These are phyloP conservation scores for Condylostoma magnum DNA, from an alignment of 169 alveolate species.

Conservation along the genomic window DNA sequence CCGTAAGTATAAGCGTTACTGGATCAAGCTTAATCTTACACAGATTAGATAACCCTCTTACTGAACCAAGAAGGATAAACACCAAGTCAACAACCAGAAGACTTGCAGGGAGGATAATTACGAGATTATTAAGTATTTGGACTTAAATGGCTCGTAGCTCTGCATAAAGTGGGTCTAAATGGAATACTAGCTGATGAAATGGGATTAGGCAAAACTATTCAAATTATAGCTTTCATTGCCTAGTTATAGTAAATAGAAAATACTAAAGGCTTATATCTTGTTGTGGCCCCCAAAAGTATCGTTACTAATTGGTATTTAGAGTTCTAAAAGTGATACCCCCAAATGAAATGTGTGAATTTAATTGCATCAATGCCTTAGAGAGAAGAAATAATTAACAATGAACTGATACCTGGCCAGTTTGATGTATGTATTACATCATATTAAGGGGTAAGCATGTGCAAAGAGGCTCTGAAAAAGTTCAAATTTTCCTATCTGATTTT, in stretches of 20 bases:
- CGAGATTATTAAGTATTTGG: conserved; percentile 96
- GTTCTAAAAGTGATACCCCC: conserved; percentile 98
- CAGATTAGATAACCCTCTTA: no score
- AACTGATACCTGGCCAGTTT: conserved; percentile 93
- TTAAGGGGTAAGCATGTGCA: conserved; percentile 94
- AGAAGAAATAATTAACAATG: no score
- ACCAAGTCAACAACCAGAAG: no score
- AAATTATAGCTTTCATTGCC: conserved; percentile 97
- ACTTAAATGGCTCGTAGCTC: conserved; percentile 95
- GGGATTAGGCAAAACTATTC: conserved; percentile 99
- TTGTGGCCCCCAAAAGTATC: conserved; percentile 98
- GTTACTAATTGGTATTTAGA: conserved; percentile 99
- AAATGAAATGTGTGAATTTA: no score
- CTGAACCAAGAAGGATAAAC: no score
- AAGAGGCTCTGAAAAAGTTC: conserved; percentile 92
- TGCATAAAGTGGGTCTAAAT: conserved; percentile 93
- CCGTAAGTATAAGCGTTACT: no score
- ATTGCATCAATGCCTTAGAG: no score
- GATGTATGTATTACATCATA: conserved; percentile 97
- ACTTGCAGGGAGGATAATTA: conserved; percentile 87
- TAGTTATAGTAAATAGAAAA: conserved; percentile 94
- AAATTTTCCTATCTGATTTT: conserved; percentile 96
- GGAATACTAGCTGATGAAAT: conserved; percentile 99
- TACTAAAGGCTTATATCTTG: conserved; percentile 98
- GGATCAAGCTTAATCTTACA: no score